Base-by-base conservation (phyloP, 2,329 filamentous ascomycete genomes). In the Escovopsis sp. region DNA sequence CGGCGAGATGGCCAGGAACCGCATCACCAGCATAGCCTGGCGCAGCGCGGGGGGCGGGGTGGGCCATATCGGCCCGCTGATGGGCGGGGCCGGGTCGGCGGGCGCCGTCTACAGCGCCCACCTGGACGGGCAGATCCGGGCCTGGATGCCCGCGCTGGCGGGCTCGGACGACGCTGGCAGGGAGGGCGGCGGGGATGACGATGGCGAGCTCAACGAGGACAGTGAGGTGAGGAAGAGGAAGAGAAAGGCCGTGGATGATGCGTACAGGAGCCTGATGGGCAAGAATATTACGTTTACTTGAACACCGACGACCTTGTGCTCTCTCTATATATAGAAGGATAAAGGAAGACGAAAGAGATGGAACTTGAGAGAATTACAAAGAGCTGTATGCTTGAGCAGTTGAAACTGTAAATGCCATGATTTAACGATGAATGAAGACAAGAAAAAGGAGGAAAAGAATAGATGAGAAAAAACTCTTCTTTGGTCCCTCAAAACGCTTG, bases 11-110 rank as follows among this genome's bases (percentile, higher is more conserved):
- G 71, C 77, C 26, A 73, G 68, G 38, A 82, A 77, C 45, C 70
- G 82, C 28, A 80, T 91, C 38, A 87, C 84, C 12, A 74, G 73
- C 42, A 68, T 95, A 23, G 80, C 75, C 1, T 95, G 87, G 86
- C 65, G 73, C 42, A 70, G 73, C 2, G 63, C 68, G 3, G 72
- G 75, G 1, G 83, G 85, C 30, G 69, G 72, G 19, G 35, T 10
- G 38, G 70, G 72, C 12, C 69, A 69, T 4, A 68, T 68, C 6
- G 77, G 76, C 0, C 57, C 80, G 1, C 78, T 82, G 49, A 72
- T 75, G 66, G 73, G 73, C 4, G 73, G 72, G 28, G 64, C 59
- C 3, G 73, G 69, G 47, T 66, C 65, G 18, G 50, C 68, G 4
- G 73, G 73, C 0, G 70, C 65, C 8, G 55, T 95, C 44, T 93